Evolutionary conservation across 164 flowering plant species (phyloP).

Genomic region (Nymphaea thermarum): DNA sequence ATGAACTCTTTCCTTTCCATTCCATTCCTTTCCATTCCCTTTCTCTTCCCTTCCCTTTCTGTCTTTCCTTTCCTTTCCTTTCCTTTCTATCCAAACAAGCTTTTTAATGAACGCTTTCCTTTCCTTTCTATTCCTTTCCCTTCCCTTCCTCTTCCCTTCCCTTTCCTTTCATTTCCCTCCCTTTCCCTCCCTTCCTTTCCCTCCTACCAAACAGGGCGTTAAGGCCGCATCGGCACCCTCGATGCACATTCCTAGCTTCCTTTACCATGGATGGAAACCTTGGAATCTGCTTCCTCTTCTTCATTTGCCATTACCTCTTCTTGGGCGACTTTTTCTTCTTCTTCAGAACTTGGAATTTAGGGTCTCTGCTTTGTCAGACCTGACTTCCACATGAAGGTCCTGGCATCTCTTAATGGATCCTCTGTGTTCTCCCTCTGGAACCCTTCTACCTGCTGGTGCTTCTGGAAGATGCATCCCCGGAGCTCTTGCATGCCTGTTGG

Average conservation of each 20-base stretch:
- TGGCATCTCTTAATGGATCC: constrained; percentile 64
- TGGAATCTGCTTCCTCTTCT: constrained; percentile 1
- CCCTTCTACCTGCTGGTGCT: constrained; percentile 43
- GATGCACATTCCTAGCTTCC: constrained; percentile 38
- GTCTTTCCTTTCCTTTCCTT: too few species aligned
- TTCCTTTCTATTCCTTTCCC: too few species aligned
- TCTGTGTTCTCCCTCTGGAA: constrained; percentile 54
- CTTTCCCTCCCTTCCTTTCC: too few species aligned
- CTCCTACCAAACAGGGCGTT: constrained; percentile 39
- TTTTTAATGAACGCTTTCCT: too few species aligned
- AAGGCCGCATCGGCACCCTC: constrained; percentile 64
- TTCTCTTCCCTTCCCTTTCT: too few species aligned
- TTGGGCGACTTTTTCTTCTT: not conserved
- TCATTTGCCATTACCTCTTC: too few species aligned
- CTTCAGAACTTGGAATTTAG: constrained; percentile 44
- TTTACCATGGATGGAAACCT: constrained; percentile 43
- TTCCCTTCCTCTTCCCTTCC: too few species aligned
- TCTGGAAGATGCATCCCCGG: constrained; percentile 76
- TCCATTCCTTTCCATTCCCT: too few species aligned
- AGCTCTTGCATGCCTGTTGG: constrained; percentile 69
- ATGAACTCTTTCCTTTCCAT: too few species aligned
- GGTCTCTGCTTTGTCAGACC: constrained; percentile 77
- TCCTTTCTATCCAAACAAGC: too few species aligned
- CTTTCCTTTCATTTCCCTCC: too few species aligned
- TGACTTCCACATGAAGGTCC: constrained; percentile 31